These are phyloP conservation scores for Pseudocercospora eumusae DNA, from an alignment of 2,329 filamentous ascomycete genomes.

Conservation along the genomic window DNA sequence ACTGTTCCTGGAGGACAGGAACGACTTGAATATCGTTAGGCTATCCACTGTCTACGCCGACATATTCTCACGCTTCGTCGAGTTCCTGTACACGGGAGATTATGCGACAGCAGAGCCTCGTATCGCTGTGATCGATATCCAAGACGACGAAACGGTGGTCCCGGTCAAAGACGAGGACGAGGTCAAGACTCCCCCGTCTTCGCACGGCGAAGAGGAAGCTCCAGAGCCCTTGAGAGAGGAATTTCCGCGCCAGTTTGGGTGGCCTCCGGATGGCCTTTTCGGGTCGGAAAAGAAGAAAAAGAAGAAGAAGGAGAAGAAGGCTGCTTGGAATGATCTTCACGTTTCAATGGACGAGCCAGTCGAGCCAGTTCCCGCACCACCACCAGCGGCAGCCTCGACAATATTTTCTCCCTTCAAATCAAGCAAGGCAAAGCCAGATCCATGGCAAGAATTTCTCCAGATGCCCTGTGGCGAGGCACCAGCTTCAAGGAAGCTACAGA, in stretches of 20 bases:
- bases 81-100: conserved; percentile 22
- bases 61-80: conserved; percentile 19
- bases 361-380: neutral
- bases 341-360: neutral
- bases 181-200: neutral
- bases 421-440: neutral
- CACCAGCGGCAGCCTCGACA: neutral
- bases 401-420: neutral
- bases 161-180: neutral
- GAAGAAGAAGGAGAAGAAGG: neutral
- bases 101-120: conserved; percentile 17
- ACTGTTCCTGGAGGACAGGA: conserved; percentile 9
- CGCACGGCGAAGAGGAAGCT: neutral
- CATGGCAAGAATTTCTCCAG: neutral
- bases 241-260: neutral
- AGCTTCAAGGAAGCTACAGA: neutral
- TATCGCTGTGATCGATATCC: neutral
- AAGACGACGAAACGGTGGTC: neutral
- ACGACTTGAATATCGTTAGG: neutral
- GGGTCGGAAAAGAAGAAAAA: neutral
- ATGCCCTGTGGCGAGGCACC: neutral
- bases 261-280: too few species aligned
- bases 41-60: conserved; percentile 12
- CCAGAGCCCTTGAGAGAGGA: neutral
- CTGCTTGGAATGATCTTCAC: neutral